Evolutionary conservation across 306 rosid species (phyloP).

Genomic region (Notholithocarpus densiflorus): DNA sequence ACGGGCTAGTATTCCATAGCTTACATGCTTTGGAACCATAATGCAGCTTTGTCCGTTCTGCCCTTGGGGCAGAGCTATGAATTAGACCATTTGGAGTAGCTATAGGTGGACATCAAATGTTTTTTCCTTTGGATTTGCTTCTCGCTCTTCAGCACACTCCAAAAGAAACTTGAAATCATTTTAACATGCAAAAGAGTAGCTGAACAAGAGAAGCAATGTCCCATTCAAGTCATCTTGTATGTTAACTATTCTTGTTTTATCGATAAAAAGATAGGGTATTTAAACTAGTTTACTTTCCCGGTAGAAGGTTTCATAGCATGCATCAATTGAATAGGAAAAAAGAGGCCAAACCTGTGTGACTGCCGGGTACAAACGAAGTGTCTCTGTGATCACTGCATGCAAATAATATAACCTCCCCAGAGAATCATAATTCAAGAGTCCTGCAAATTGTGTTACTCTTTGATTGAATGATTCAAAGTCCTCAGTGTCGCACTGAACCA

Average conservation of each 20-base stretch:
- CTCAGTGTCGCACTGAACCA: constrained; percentile 40
- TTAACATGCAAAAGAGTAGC: no score
- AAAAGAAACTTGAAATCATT: no score
- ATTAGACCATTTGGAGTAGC: neutral
- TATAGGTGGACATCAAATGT: neutral
- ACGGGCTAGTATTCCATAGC: no score
- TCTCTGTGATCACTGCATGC: constrained; percentile 90
- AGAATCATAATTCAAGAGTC: constrained; percentile 62
- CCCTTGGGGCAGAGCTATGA: neutral
- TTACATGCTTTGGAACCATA: neutral
- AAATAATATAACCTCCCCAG: constrained; percentile 58
- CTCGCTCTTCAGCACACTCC: no score
- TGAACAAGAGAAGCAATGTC: no score
- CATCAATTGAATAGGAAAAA: neutral
- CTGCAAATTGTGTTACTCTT: constrained; percentile 58
- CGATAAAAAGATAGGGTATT: neutral
- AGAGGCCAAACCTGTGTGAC: constrained; percentile 74
- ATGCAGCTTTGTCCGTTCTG: neutral
- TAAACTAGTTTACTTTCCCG: neutral
- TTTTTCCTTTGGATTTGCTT: neutral
- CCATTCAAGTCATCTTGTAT: neutral
- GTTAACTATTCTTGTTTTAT: neutral
- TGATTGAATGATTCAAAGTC: constrained; percentile 54
- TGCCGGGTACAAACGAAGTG: constrained; percentile 83
- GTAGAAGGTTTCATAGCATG: neutral